phyloP scores from a whole-genome alignment of 2,329 filamentous ascomycete genomes.

The Dactylellina parvicollis region DNA sequence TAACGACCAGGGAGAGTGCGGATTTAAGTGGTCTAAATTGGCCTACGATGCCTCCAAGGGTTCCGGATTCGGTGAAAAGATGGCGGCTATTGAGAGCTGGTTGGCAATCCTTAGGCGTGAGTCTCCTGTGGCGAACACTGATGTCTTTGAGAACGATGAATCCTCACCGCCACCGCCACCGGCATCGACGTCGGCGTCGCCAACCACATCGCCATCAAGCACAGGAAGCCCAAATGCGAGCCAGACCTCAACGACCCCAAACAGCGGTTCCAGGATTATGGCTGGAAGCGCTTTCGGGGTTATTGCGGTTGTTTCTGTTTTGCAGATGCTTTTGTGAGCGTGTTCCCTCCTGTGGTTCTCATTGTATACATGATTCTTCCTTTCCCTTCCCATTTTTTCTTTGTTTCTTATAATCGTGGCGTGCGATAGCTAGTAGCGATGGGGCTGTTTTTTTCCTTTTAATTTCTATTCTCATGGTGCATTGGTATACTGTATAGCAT shows the following conservation, averaged over 20 bases:
- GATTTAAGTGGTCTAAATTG: constrained; percentile 70
- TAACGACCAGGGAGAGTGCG: constrained; percentile 68
- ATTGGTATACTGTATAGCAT: constrained; percentile 19
- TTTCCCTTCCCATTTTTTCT: background rate
- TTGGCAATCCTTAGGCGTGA: constrained; percentile 11
- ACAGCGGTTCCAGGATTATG: constrained; percentile 18
- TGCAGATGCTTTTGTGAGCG: constrained; percentile 37
- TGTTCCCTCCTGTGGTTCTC: background rate
- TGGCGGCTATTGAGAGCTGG: constrained; percentile 72
- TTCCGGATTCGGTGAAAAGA: constrained; percentile 68
- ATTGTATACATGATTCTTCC: background rate
- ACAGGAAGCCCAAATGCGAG: background rate
- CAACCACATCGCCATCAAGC: background rate
- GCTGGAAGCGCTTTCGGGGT: constrained; percentile 23
- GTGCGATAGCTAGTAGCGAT: background rate
- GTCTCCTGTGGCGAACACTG: background rate
- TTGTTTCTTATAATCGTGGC: background rate
- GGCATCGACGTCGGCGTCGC: background rate
- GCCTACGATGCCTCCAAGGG: constrained; percentile 65
- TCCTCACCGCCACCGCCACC: background rate
- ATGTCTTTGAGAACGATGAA: constrained; percentile 1
- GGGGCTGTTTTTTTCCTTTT: background rate
- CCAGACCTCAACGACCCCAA: constrained; percentile 21
- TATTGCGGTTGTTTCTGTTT: constrained; percentile 15
- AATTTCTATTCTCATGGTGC: constrained; percentile 6